Evolutionary conservation across 306 rosid species (phyloP).

Genomic region (Casuarina cunninghamiana): DNA sequence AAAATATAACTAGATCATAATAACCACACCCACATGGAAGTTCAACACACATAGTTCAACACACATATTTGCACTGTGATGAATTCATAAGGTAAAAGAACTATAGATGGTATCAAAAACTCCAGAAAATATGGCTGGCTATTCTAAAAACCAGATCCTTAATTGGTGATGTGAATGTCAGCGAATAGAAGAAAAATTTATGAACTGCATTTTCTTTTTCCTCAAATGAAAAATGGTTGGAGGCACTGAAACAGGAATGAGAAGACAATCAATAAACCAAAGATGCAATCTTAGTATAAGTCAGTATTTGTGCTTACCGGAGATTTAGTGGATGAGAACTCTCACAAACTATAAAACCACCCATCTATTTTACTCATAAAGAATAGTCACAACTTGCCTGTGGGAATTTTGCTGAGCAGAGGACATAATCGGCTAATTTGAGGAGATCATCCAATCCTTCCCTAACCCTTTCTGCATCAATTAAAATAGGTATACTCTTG

Average conservation of each 20-base stretch:
- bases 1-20: background rate
- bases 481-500: slow-evolving; percentile 64
- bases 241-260: background rate
- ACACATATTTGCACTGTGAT: background rate
- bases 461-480: slow-evolving; percentile 75
- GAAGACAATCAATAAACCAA: slow-evolving; percentile 11
- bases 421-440: slow-evolving; percentile 63
- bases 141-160: too few relatives aligned
- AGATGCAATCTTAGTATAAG: slow-evolving; percentile 10
- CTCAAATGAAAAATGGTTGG: too few relatives aligned
- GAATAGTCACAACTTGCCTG: slow-evolving; percentile 54
- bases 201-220: too few relatives aligned
- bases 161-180: too few relatives aligned
- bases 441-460: slow-evolving; percentile 85
- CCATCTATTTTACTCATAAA: slow-evolving; percentile 13
- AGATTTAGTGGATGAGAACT: slow-evolving; percentile 6
- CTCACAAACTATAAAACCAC: slow-evolving; percentile 21
- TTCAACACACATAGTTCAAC: background rate
- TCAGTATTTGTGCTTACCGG: slow-evolving; percentile 13
- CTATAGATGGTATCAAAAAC: background rate
- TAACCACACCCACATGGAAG: background rate
- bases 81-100: background rate
- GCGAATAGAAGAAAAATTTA: too few relatives aligned
- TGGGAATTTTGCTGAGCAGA: slow-evolving; percentile 81
- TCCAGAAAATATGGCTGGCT: background rate